Conservation (phyloP, 2,329 filamentous ascomycete species). For the Colletotrichum destructivum region DNA sequence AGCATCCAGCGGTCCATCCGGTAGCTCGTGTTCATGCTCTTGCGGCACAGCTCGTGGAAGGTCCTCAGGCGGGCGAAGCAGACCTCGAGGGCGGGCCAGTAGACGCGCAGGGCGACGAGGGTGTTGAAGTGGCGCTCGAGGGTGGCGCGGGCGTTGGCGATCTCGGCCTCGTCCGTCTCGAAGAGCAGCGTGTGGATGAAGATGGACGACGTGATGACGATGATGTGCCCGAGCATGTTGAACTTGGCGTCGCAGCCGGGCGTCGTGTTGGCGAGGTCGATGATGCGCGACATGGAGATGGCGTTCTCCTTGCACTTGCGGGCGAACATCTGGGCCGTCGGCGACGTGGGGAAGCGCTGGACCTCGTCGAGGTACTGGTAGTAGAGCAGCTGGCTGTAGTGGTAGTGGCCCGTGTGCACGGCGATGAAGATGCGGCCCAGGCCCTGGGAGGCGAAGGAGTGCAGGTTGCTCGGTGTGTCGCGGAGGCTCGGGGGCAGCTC, state of each 20-base stretch:
- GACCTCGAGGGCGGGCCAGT: constrained; percentile 59
- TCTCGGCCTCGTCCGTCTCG: constrained; percentile 52
- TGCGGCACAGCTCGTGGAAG: constrained; percentile 59
- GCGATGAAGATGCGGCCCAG: constrained; percentile 61
- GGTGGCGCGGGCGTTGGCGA: constrained; percentile 51
- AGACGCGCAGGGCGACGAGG: constrained; percentile 56
- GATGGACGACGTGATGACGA: constrained; percentile 62
- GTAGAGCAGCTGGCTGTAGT: constrained; percentile 63
- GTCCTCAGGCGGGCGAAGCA: constrained; percentile 56
- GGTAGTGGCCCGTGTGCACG: constrained; percentile 62
- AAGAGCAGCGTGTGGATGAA: constrained; percentile 63
- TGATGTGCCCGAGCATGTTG: constrained; percentile 61
- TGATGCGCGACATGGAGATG: constrained; percentile 55
- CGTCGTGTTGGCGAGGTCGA: constrained; percentile 55
- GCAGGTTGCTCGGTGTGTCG: constrained; percentile 57
- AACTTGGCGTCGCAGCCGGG: constrained; percentile 59
- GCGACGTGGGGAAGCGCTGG: constrained; percentile 46
- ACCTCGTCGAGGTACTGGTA: constrained; percentile 59
- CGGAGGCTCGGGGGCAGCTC: constrained; percentile 53
- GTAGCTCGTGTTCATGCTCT: constrained; percentile 55
- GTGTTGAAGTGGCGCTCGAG: constrained; percentile 63
- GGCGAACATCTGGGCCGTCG: constrained; percentile 49
- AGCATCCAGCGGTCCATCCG: constrained; percentile 60
- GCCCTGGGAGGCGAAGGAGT: constrained; percentile 53
- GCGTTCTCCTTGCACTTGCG: constrained; percentile 58